A percentile compares a stretch with the other conserved stretches of the same genome.
Evolutionary conservation across 176 grass and related monocot genomes (phyloP).

Genomic region (Eragrostis curvula): DNA sequence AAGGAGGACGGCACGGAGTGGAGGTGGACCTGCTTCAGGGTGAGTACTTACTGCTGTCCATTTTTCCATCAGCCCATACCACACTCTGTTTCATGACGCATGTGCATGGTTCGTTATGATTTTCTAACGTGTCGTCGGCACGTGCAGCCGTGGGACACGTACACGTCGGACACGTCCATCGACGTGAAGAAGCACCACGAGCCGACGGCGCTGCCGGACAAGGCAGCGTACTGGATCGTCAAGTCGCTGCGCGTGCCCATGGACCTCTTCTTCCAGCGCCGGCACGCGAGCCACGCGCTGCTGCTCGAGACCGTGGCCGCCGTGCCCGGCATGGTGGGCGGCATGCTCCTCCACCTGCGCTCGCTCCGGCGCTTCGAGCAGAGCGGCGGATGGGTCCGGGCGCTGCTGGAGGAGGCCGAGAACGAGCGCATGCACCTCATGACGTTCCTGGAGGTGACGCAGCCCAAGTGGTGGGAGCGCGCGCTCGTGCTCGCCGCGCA

Average conservation of each 20-base stretch:
- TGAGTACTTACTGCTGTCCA: background rate
- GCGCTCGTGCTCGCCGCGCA: slow-evolving; percentile 78
- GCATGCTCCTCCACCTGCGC: slow-evolving; percentile 93
- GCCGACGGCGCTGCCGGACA: slow-evolving; percentile 63
- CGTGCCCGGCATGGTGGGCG: slow-evolving; percentile 91
- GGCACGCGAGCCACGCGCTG: slow-evolving; percentile 77
- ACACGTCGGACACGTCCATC: slow-evolving; percentile 72
- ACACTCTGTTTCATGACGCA: background rate
- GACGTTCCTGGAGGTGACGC: slow-evolving; percentile 90
- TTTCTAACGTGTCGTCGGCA: background rate
- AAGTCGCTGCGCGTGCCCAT: slow-evolving; percentile 57
- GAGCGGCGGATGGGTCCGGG: slow-evolving; percentile 88
- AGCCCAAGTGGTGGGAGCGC: slow-evolving; percentile 84
- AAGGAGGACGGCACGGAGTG: slow-evolving; percentile 68
- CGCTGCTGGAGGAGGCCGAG: slow-evolving; percentile 93
- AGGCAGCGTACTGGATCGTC: slow-evolving; percentile 75
- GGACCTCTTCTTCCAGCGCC: slow-evolving; percentile 94
- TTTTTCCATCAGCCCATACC: background rate
- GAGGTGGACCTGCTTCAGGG: slow-evolving; percentile 59
- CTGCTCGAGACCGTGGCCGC: slow-evolving; percentile 92
- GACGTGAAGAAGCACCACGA: slow-evolving; percentile 92
- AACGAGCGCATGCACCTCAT: slow-evolving; percentile 99
- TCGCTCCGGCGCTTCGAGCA: slow-evolving; percentile 96
- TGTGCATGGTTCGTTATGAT: background rate
- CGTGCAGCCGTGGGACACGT: slow-evolving; percentile 85